A percentile compares a stretch with the other conserved stretches of the same genome.
These are phyloP conservation scores for Chromera velia DNA, from an alignment of 73 alveolate species.

Conservation along the genomic window DNA sequence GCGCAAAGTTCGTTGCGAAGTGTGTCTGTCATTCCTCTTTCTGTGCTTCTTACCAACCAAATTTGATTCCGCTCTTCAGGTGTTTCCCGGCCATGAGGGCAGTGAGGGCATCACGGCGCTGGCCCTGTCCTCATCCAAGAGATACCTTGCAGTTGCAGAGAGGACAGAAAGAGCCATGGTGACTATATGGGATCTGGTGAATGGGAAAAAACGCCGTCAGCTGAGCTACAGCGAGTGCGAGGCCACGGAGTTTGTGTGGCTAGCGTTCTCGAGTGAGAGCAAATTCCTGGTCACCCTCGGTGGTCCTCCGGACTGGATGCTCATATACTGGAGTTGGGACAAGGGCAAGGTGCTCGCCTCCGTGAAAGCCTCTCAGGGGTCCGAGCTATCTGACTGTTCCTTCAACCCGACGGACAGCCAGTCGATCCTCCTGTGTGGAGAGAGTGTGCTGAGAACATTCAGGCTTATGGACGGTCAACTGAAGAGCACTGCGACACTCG, in stretches of 20 bases:
- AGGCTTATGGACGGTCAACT: slow-evolving; percentile 58
- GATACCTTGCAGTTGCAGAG: slow-evolving; percentile 62
- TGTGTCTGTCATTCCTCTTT: too few species aligned
- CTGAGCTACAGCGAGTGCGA: slow-evolving; percentile 60
- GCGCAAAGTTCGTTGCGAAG: too few species aligned
- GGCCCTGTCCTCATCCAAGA: slow-evolving; percentile 58
- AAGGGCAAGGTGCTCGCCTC: slow-evolving; percentile 48
- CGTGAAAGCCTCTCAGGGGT: slow-evolving; percentile 45
- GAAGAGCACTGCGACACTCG: slow-evolving; percentile 31
- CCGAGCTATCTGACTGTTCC: slow-evolving; percentile 53
- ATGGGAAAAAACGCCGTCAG: slow-evolving; percentile 55
- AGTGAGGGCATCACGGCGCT: slow-evolving; percentile 66
- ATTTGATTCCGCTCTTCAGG: neutral
- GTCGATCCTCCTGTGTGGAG: slow-evolving; percentile 56
- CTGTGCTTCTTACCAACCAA: too few species aligned
- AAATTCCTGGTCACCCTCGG: slow-evolving; percentile 61
- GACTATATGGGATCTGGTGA: slow-evolving; percentile 54
- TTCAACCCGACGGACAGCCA: slow-evolving; percentile 38
- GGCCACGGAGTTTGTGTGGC: slow-evolving; percentile 66
- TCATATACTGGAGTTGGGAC: slow-evolving; percentile 76
- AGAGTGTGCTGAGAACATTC: slow-evolving; percentile 57
- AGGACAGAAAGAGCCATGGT: slow-evolving; percentile 67
- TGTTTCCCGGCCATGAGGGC: slow-evolving; percentile 66
- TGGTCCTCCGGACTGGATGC: slow-evolving; percentile 73
- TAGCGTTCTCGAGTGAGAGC: slow-evolving; percentile 74